Percentiles rank a stretch among this genome's conserved stretches.
Evolutionary conservation across 768 basidiomycete genomes (phyloP).

Genomic region (Rubroboletus satanas): DNA sequence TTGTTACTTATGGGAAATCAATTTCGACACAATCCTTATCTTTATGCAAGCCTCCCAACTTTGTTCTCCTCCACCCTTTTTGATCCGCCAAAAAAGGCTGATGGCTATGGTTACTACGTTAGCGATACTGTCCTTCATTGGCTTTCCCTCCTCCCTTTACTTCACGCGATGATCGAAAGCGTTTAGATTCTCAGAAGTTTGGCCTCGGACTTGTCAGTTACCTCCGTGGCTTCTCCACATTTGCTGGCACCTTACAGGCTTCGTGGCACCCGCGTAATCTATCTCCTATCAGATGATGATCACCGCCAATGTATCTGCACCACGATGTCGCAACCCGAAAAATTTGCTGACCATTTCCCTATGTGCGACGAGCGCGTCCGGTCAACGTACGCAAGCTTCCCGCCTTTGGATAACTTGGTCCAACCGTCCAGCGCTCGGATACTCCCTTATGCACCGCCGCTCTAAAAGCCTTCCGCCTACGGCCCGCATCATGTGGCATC

Average conservation of each 20-base stretch:
- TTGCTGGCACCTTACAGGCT: conserved; percentile 20
- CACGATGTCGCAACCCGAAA: conserved; percentile 13
- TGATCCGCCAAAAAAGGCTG: conserved; percentile 16
- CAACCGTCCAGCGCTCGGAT: conserved; percentile 15
- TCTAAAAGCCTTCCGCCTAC: conserved; percentile 16
- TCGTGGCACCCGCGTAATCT: conserved; percentile 28
- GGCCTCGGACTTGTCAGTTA: conserved; percentile 33
- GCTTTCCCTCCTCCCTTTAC: conserved; percentile 7
- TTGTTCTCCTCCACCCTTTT: conserved; percentile 14
- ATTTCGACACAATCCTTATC: conserved; percentile 19
- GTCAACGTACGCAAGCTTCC: conserved; percentile 19
- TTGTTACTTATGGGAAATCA: conserved; percentile 12
- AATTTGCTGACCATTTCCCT: conserved; percentile 11
- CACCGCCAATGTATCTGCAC: conserved; percentile 17
- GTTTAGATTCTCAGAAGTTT: conserved; percentile 30
- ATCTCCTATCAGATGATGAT: conserved; percentile 23
- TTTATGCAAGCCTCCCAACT: conserved; percentile 13
- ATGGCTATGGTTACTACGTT: conserved; percentile 15
- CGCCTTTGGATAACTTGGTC: conserved; percentile 21
- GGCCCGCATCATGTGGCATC: conserved; percentile 20
- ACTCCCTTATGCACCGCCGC: conserved; percentile 22
- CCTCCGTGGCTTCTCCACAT: conserved; percentile 32
- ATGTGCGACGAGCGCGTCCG: conserved; percentile 12
- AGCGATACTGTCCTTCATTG: conserved; percentile 6
- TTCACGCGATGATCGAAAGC: conserved; percentile 26